Evolutionary conservation across 1,139 yeast genomes (phyloP), one percentile per base, ranked within the genome.

Genomic region (Blastobotrys apis): DNA sequence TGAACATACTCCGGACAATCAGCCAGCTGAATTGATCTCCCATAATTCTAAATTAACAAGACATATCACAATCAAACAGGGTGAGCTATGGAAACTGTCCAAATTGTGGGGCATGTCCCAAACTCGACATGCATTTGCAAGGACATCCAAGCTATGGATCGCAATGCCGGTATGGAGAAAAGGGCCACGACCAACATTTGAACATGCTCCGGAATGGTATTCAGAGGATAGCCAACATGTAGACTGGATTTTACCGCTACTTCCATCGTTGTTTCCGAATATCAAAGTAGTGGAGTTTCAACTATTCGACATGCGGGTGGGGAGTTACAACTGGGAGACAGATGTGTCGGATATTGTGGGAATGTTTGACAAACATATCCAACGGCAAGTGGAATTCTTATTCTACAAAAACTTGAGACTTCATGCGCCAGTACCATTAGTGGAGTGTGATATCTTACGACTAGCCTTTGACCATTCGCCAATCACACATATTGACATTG

Each of bases 51-150:
- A n/a, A n/a, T n/a, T n/a, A n/a, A n/a, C n/a, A n/a, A n/a, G n/a
- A n/a, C 10, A 27, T 17, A 37, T 37, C 20, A 37, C 26, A 5
- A 17, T 36, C 16, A 3, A 22, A 5, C 38, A 31, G 21, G 8
- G 29, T 12, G 43, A 39, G 29, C 19, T 33, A 16, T 39, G 43
- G 43, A 39, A 39, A 22, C 15, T 39, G 2, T 29, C 15, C 38
- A 39, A 39, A 17, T 19, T 25, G 12, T 39, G 26, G 16, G 38
- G 38, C 10, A 6, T 27, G n/a, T 26, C 33, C n/a, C 25, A 17
- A 15, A 10, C 36, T 3, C 13, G 13, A 4, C 5, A 13, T n/a
- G 19, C 34, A 26, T 26, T 41, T 13, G 6, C 17, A 10, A 15
- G 22, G 10, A 32, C 35, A 19, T 21, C 21, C 12, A 15, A 15